These are phyloP conservation scores for Solanum chilense DNA, from an alignment of 257 asterid genomes.

Conservation along the genomic window DNA sequence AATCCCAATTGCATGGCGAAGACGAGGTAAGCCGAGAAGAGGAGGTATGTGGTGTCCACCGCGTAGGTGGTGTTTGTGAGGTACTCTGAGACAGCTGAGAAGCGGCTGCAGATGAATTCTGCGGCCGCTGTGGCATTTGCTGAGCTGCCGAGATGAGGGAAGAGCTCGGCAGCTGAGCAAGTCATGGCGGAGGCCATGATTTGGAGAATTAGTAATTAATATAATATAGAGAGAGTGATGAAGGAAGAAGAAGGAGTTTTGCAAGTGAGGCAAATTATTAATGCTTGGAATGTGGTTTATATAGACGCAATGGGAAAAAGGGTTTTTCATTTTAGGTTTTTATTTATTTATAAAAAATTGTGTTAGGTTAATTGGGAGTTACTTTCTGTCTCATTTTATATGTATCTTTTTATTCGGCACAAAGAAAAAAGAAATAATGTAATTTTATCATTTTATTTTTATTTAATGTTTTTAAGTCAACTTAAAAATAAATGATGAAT, in stretches of 20 bases:
- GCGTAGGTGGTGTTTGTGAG: slow-evolving; percentile 51
- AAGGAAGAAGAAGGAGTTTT: neutral
- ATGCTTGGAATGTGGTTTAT: neutral
- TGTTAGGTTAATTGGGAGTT: neutral
- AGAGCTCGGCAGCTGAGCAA: slow-evolving; percentile 45
- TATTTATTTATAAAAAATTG: neutral
- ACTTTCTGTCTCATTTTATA: too few species aligned
- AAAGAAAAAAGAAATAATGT: too few species aligned
- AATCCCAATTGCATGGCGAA: slow-evolving; percentile 93
- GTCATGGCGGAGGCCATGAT: neutral
- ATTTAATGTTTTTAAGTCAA: too few species aligned
- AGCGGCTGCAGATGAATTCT: slow-evolving; percentile 50
- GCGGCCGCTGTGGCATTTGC: slow-evolving; percentile 53
- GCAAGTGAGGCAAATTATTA: neutral
- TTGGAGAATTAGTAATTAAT: neutral
- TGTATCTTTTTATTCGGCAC: too few species aligned
- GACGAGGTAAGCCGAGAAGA: slow-evolving; percentile 81
- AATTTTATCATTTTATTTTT: too few species aligned
- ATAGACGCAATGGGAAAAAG: neutral
- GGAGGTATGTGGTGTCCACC: slow-evolving; percentile 64
- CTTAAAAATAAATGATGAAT: too few species aligned
- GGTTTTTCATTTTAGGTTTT: neutral
- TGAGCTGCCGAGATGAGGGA: slow-evolving; percentile 56
- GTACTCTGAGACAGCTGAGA: slow-evolving; percentile 30
- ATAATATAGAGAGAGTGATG: neutral